Evolutionary conservation across 2,329 filamentous ascomycete genomes (phyloP).

Genomic region (Periconia macrospinosa): DNA sequence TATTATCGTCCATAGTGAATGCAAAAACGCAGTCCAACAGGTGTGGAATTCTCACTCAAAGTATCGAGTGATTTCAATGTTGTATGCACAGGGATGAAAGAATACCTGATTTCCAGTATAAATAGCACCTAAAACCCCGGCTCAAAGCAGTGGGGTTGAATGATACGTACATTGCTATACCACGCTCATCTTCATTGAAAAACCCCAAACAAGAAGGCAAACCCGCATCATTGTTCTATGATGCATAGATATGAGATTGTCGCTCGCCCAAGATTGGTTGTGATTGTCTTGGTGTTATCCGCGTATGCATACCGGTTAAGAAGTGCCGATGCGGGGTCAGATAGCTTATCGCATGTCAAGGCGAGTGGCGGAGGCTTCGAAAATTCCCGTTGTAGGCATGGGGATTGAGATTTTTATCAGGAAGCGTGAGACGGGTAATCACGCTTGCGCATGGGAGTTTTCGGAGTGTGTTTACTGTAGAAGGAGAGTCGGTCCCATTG

Average conservation of each 20-base stretch:
- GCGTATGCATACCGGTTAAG: conserved; percentile 1
- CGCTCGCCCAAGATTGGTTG: neutral
- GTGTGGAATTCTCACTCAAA: neutral
- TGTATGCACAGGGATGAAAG: neutral
- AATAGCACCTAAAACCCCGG: neutral
- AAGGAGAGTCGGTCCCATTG: too few species aligned
- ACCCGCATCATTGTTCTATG: neutral
- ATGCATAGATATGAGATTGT: neutral
- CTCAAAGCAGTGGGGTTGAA: neutral
- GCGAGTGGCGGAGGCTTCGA: neutral
- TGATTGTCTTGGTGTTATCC: neutral
- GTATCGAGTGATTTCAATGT: neutral
- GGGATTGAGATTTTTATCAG: too few species aligned
- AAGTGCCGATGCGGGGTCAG: conserved; percentile 7
- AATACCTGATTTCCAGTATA: neutral
- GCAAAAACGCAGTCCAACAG: neutral
- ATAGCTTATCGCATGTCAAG: conserved; percentile 4
- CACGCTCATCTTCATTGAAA: neutral
- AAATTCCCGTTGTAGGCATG: too few species aligned
- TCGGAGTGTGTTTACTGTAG: too few species aligned
- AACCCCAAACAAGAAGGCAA: neutral
- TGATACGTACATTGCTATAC: neutral
- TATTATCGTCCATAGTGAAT: conserved; percentile 10
- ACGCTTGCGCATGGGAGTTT: too few species aligned
- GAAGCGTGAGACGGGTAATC: too few species aligned